Evolutionary conservation across 805 yeast species (phyloP).

Genomic region (Citeromyces nyonsensis): DNA sequence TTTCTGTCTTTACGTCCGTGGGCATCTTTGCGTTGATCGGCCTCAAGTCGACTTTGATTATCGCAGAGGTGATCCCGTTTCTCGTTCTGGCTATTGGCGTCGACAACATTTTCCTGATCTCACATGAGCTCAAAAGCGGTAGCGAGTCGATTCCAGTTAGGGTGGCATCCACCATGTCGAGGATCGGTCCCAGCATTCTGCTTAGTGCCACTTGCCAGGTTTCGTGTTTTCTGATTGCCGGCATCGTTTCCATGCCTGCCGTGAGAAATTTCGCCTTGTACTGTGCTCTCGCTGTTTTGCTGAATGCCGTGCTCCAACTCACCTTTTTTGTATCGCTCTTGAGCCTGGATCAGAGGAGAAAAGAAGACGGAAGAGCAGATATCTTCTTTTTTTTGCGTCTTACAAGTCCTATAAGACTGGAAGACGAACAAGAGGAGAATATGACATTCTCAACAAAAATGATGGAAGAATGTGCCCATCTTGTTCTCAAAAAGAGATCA

Average conservation of each 20-base stretch:
- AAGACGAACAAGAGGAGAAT: conserved; percentile 3
- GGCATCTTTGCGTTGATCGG: conserved; percentile 72
- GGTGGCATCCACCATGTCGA: conserved; percentile 47
- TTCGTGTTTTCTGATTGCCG: conserved; percentile 66
- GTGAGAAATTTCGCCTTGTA: conserved; percentile 86
- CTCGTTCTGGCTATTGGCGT: conserved; percentile 90
- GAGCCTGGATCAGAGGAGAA: conserved; percentile 45
- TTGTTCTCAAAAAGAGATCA: conserved; percentile 27
- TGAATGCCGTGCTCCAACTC: conserved; percentile 66
- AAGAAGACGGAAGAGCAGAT: conserved; percentile 46
- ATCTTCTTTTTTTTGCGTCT: conserved; percentile 37
- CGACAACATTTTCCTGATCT: conserved; percentile 79
- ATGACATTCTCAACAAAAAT: conserved; percentile 23
- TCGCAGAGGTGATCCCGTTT: conserved; percentile 94
- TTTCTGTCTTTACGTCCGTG: conserved; percentile 71
- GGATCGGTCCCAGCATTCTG: conserved; percentile 79
- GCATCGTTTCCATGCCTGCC: conserved; percentile 88
- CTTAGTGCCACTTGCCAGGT: conserved; percentile 66
- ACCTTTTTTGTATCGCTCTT: conserved; percentile 69
- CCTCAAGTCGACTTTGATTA: conserved; percentile 74
- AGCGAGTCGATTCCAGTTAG: conserved; percentile 37
- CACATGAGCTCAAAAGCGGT: conserved; percentile 52
- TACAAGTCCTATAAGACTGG: not conserved
- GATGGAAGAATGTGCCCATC: conserved; percentile 38
- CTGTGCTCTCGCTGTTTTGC: conserved; percentile 72